phyloP scores from a whole-genome alignment of 106 monocot species.

The Dioscorea zingiberensis region DNA sequence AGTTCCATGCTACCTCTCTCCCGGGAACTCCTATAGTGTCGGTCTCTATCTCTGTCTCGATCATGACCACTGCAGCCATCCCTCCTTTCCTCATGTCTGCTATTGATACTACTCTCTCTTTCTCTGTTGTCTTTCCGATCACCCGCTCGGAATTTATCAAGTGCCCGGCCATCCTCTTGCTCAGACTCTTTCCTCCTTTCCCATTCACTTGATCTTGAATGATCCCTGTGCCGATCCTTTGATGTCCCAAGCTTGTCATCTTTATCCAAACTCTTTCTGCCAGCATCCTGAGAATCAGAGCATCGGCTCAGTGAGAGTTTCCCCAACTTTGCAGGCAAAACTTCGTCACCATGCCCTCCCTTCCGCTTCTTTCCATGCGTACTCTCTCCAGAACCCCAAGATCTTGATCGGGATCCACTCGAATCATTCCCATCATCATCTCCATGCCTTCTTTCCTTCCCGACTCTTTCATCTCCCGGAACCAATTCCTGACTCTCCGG shows the following conservation, averaged over 20 bases:
- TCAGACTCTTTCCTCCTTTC: slow-evolving; percentile 24
- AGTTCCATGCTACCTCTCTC: slow-evolving; percentile 22
- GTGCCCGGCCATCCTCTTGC: slow-evolving; percentile 3
- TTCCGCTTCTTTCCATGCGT: slow-evolving; percentile 13
- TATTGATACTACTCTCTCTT: slow-evolving; percentile 42
- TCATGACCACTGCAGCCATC: slow-evolving; percentile 25
- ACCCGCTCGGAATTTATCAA: slow-evolving; percentile 8
- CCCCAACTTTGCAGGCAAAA: slow-evolving; percentile 11
- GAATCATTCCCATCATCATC: slow-evolving; percentile 5
- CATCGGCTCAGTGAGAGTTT: not conserved
- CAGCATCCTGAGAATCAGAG: slow-evolving; percentile 9
- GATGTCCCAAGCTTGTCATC: slow-evolving; percentile 23
- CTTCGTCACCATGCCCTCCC: slow-evolving; percentile 15
- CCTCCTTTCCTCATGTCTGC: slow-evolving; percentile 31
- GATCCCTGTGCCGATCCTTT: slow-evolving; percentile 15
- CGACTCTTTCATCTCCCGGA: slow-evolving; percentile 1
- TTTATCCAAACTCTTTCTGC: slow-evolving; percentile 2
- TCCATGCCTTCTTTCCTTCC: slow-evolving; percentile 18
- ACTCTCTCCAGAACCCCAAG: slow-evolving; percentile 23
- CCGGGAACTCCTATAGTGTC: slow-evolving; percentile 12
- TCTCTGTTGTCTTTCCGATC: slow-evolving; percentile 26
- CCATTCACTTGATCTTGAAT: slow-evolving; percentile 19
- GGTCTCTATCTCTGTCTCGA: slow-evolving; percentile 22
- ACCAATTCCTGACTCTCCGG: slow-evolving; percentile 22
- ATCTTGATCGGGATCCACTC: slow-evolving; percentile 17